phyloP scores from a whole-genome alignment of 2,329 filamentous ascomycete genomes.

The Penicillium crustosum region DNA sequence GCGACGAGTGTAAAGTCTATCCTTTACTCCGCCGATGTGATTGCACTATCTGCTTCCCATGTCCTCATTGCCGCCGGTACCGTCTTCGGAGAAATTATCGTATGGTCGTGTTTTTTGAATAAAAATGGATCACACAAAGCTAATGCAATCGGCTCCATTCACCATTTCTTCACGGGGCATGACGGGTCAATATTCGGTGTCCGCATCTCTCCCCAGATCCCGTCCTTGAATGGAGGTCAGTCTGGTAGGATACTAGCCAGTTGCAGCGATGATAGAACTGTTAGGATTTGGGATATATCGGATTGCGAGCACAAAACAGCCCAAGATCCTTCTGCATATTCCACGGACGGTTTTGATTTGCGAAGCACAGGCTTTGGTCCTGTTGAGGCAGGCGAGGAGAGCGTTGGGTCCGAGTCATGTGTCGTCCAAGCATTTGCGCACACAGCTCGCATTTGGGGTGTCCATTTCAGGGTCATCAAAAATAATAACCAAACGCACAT shows the following conservation, averaged over 20 bases:
- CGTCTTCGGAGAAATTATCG: slow-evolving; percentile 88
- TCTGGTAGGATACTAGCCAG: slow-evolving; percentile 70
- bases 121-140: slow-evolving; percentile 10
- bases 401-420: slow-evolving; percentile 46
- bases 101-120: slow-evolving; percentile 69
- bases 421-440: slow-evolving; percentile 82
- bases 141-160: slow-evolving; percentile 42
- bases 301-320: slow-evolving; percentile 43
- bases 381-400: slow-evolving; percentile 31
- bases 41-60: slow-evolving; percentile 57
- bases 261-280: slow-evolving; percentile 91
- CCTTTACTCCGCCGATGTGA: slow-evolving; percentile 78
- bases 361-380: slow-evolving; percentile 65
- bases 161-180: slow-evolving; percentile 65
- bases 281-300: slow-evolving; percentile 83
- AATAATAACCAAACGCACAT: slow-evolving; percentile 34
- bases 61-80: slow-evolving; percentile 84
- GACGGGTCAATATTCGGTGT: slow-evolving; percentile 95
- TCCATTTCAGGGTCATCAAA: slow-evolving; percentile 60
- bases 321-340: slow-evolving; percentile 37
- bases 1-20: slow-evolving; percentile 69
- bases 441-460: slow-evolving; percentile 82
- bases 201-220: slow-evolving; percentile 64
- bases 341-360: slow-evolving; percentile 37
- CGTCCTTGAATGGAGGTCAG: slow-evolving; percentile 36